Evolutionary conservation across 192 early-diverging fungal species (phyloP), one percentile per base, ranked within the genome.

Genomic region (Haplosporangium gracile): DNA sequence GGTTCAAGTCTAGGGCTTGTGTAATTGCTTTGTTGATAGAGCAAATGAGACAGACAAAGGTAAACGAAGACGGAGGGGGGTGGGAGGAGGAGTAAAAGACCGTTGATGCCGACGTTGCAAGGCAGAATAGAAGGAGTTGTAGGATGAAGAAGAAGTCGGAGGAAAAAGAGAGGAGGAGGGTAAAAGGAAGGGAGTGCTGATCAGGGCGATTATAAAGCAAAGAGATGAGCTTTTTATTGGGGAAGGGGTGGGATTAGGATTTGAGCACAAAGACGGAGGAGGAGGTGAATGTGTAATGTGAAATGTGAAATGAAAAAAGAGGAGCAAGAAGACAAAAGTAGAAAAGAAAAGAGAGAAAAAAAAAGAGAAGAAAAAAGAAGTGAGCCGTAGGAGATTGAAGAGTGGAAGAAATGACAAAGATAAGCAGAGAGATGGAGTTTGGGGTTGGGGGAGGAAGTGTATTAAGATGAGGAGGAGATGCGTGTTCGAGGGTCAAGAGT

Each of bases 241-340:
- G 36, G 39, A 70, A 24, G 43, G 43, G 40, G 32, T 29, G 43
- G 26, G 42, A 72, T 40, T 26, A 65, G 53, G 74, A 39, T 32
- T 32, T 38, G 74, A 75, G 51, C n/a, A 40, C 26, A 57, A 49
- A 39, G 34, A 38, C 26, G 60, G 22, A n/a, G 75, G 55, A 36
- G 57, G 51, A 43, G 74, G 74, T 6, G 26, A 6, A 74, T 53
- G 72, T 10, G 40, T n/a, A 22, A 47, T 51, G 65, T 13, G 26
- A 22, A 40, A 70, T 70, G 11, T 70, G 69, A 70, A 42, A 70
- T 70, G 69, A 40, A 42, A 42, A 70, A 34, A 70, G 69, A 38
- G 68, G 20, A 26, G 34, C 18, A 9, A 55, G 68, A 78, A 57
- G 53, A 45, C n/a, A 34, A 69, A 70, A 45, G 65, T 26, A 42